These are phyloP conservation scores for Lippia alba DNA, from an alignment of 305 asterid species.

Conservation along the genomic window DNA sequence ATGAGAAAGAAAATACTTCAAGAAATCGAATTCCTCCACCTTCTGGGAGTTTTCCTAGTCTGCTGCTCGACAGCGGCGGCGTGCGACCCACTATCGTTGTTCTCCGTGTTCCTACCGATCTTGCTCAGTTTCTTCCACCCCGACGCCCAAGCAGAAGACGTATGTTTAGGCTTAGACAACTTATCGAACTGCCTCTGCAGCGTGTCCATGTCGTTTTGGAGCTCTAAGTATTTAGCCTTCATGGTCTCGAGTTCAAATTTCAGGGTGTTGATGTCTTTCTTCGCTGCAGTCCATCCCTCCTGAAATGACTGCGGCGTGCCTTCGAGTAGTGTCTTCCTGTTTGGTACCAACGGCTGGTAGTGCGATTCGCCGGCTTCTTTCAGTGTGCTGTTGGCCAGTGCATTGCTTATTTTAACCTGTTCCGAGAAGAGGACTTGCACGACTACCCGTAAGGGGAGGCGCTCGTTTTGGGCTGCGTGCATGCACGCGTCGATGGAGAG, in stretches of 20 bases:
- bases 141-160: constrained; percentile 56
- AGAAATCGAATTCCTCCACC: constrained; percentile 83
- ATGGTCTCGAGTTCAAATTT: constrained; percentile 74
- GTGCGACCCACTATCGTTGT: constrained; percentile 45
- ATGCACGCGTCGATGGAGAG: constrained; percentile 77
- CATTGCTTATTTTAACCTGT: constrained; percentile 74
- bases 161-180: constrained; percentile 56
- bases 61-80: constrained; percentile 49
- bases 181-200: constrained; percentile 71
- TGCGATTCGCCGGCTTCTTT: constrained; percentile 64
- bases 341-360: constrained; percentile 60
- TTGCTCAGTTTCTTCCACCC: constrained; percentile 79
- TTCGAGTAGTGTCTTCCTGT: constrained; percentile 66
- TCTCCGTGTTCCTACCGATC: constrained; percentile 54
- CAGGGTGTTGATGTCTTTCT: constrained; percentile 70
- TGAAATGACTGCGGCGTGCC: constrained; percentile 80
- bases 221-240: constrained; percentile 60
- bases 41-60: constrained; percentile 55
- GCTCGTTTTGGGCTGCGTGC: constrained; percentile 85
- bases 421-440: constrained; percentile 80
- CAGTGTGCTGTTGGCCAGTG: constrained; percentile 54
- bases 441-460: constrained; percentile 71
- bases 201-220: constrained; percentile 63
- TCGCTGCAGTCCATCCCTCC: constrained; percentile 79
- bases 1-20: constrained; percentile 29